These are phyloP conservation scores for Phytophthora fragariae DNA, from an alignment of 352 stramenopile genomes.

Conservation along the genomic window DNA sequence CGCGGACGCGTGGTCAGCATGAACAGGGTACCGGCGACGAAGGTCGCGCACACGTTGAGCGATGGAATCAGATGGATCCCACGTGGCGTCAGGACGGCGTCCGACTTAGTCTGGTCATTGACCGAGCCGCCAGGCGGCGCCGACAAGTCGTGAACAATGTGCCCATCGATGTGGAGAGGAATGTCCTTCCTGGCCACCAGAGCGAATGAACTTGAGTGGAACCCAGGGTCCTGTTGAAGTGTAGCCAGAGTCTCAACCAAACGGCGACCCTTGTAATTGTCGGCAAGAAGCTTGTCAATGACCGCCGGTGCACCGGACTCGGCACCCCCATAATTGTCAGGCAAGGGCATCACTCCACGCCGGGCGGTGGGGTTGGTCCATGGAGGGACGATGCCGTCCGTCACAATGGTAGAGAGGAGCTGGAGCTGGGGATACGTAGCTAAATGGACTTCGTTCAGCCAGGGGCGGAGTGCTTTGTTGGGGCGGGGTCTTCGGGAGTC, in stretches of 20 bases:
- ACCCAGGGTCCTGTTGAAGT: neutral
- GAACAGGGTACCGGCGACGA: neutral
- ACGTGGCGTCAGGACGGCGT: neutral
- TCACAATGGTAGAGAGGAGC: neutral
- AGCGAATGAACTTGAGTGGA: neutral
- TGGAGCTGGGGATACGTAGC: neutral
- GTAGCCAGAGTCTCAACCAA: neutral
- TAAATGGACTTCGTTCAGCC: neutral
- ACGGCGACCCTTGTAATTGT: neutral
- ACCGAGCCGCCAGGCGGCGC: neutral
- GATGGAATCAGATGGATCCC: neutral
- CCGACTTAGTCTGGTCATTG: neutral
- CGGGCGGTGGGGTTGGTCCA: neutral
- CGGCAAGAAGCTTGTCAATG: neutral
- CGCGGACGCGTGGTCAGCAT: neutral
- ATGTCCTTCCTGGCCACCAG: neutral
- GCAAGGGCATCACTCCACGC: neutral
- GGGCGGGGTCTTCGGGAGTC: neutral
- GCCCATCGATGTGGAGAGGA: neutral
- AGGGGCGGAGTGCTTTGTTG: neutral
- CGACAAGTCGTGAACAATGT: neutral
- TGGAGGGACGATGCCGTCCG: neutral
- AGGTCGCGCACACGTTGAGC: neutral
- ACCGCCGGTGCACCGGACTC: neutral
- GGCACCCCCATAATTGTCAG: neutral